These are phyloP conservation scores for Emydomyces testavorans DNA, from an alignment of 2,329 filamentous ascomycete genomes.

Conservation along the genomic window DNA sequence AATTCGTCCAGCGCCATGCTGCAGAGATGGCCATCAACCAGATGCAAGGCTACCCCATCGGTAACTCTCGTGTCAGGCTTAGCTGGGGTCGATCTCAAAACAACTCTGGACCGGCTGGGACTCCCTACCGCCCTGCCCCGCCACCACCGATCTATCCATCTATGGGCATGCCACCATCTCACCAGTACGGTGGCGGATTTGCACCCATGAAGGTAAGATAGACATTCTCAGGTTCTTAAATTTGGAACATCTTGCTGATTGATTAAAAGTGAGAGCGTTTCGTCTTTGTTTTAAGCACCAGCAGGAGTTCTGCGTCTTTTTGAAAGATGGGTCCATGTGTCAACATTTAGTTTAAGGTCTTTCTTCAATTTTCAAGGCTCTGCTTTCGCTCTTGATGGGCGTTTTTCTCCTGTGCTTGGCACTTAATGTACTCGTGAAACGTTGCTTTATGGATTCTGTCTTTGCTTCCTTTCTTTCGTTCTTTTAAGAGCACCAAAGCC, in stretches of 20 bases:
- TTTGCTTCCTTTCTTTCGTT: constrained; percentile 10
- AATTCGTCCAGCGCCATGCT: constrained; percentile 96
- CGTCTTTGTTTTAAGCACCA: constrained; percentile 31
- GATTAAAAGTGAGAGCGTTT: constrained; percentile 28
- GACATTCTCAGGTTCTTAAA: background rate
- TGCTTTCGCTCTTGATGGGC: constrained; percentile 35
- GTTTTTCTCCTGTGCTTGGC: constrained; percentile 33
- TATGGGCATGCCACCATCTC: constrained; percentile 55
- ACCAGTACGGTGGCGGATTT: constrained; percentile 52
- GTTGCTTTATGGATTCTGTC: constrained; percentile 15
- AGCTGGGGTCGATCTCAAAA: constrained; percentile 98
- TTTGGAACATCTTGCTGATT: constrained; percentile 17
- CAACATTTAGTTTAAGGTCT: constrained; percentile 24
- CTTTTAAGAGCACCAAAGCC: background rate
- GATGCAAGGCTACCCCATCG: constrained; percentile 99
- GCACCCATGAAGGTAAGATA: constrained; percentile 52
- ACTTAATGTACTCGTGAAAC: constrained; percentile 26
- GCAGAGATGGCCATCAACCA: constrained; percentile 99
- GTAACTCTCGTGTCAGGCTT: constrained; percentile 92
- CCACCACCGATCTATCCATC: constrained; percentile 61
- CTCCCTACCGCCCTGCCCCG: constrained; percentile 89
- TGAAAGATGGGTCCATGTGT: constrained; percentile 34
- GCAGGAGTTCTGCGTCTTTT: constrained; percentile 34
- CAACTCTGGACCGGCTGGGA: constrained; percentile 93
- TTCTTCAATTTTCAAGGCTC: constrained; percentile 26